These are phyloP conservation scores for Tetrahymena malaccensis DNA, from an alignment of 73 alveolate genomes.

Conservation along the genomic window DNA sequence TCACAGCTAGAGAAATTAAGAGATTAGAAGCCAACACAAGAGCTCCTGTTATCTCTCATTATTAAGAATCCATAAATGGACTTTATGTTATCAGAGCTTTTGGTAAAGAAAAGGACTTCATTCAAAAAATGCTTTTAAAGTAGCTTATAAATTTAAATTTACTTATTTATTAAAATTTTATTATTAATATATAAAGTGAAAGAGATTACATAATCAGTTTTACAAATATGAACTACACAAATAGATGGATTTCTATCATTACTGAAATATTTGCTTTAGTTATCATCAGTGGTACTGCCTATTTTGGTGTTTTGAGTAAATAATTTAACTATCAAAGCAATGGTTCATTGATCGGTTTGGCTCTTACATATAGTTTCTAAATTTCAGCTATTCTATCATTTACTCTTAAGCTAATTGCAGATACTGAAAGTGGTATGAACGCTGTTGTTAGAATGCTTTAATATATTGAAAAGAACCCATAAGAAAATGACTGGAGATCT, in stretches of 20 bases:
- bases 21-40: conserved; percentile 79
- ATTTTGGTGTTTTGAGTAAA: background rate
- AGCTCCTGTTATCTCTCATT: conserved; percentile 77
- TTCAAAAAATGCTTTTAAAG: background rate
- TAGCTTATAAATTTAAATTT: background rate
- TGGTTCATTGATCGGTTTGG: background rate
- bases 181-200: background rate
- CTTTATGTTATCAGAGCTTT: conserved; percentile 81
- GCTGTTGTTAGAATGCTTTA: background rate
- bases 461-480: background rate
- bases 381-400: background rate
- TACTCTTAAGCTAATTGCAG: background rate
- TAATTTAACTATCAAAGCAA: background rate
- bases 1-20: conserved; percentile 64
- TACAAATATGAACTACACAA: background rate
- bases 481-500: background rate
- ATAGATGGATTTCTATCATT: background rate
- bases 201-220: background rate
- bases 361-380: background rate
- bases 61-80: conserved; percentile 83
- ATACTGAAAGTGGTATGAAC: background rate
- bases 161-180: background rate
- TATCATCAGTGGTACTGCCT: background rate
- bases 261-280: background rate
- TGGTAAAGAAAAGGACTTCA: background rate